Base-by-base conservation (phyloP, 352 stramenopile genomes). In the Elongisporangium anandrum region DNA sequence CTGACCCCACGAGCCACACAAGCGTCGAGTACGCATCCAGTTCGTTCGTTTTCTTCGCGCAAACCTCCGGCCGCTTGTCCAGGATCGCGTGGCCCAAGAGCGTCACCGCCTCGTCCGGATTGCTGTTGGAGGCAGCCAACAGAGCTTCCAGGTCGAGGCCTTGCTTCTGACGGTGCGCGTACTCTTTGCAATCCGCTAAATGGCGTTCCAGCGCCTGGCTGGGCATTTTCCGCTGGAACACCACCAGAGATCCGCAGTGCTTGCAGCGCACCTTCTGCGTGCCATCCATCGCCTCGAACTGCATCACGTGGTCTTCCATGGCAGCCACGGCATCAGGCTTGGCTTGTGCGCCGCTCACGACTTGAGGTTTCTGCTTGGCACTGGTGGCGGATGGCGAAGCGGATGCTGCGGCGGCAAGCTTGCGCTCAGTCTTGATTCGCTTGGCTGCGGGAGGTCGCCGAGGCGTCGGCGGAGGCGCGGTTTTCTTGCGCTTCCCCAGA, bases 1-100 rank as follows among this genome's bases (percentile, higher is more conserved):
- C 5, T 3, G 62, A 69, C 12, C 75, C 73, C 52, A 81, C 68
- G 21, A 85, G 22, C 56, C 64, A 68, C 19, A 66, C 41, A 4
- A 72, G 52, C 16, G 10, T 15, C 4, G 45, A 8, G 29, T 47
- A 20, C 19, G 24, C 19, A 54, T 17, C 15, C 15, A 19, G 19
- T 29, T 29, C 21, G 2, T 4, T 20, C 21, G 53, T 17, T 3
- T 56, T 71, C 19, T 1, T 51, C 47, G 9, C 10, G 20, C 5
- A 20, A 24, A 13, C 8, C 22, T 4, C 3, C 12, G 8, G 50
- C n/a, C 2, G 19, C 22, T 4, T 12, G 50, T 12, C 23, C 8
- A 34, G 22, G 29, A 41, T 41, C 5, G 5, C 29, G 1, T 41
- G 29, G 29, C 29, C 29, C 9, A 41, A 41, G 9, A 41, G 5